These are phyloP conservation scores for Pleurotus pulmonarius DNA, from an alignment of 768 basidiomycete species.

Conservation along the genomic window DNA sequence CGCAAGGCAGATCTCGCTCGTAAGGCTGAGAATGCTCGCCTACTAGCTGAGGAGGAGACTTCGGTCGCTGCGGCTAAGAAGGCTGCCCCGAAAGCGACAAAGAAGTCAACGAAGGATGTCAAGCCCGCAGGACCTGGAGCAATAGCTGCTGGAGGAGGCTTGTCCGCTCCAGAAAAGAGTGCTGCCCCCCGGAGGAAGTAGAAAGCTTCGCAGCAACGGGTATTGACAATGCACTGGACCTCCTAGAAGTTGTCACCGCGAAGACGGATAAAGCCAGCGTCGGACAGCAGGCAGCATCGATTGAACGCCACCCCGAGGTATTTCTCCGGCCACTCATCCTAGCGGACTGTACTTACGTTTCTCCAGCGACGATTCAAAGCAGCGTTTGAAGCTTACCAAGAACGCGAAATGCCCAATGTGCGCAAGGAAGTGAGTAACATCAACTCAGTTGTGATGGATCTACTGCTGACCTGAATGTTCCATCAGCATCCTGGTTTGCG, in stretches of 20 bases:
- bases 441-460: conserved; percentile 3
- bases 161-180: conserved; percentile 21
- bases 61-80: conserved; percentile 54
- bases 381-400: conserved; percentile 88
- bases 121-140: conserved; percentile 84
- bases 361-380: conserved; percentile 86
- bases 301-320: conserved; percentile 93
- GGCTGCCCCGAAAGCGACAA: conserved; percentile 57
- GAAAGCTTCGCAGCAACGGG: conserved; percentile 83
- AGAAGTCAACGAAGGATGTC: conserved; percentile 40
- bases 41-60: conserved; percentile 91
- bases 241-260: conserved; percentile 83
- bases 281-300: conserved; percentile 79
- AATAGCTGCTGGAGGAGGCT: conserved; percentile 68
- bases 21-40: conserved; percentile 80
- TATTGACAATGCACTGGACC: conserved; percentile 86
- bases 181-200: conserved; percentile 28
- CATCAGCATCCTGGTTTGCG: conserved; percentile 83
- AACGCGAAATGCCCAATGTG: conserved; percentile 78
- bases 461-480: conserved; percentile 11
- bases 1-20: conserved; percentile 77
- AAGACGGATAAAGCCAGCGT: conserved; percentile 93
- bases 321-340: neutral
- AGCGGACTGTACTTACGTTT: conserved; percentile 13
- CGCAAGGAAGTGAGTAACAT: conserved; percentile 58